These are phyloP conservation scores for Kluyveromyces lactis DNA, from an alignment of 805 yeast genomes.

Conservation along the genomic window DNA sequence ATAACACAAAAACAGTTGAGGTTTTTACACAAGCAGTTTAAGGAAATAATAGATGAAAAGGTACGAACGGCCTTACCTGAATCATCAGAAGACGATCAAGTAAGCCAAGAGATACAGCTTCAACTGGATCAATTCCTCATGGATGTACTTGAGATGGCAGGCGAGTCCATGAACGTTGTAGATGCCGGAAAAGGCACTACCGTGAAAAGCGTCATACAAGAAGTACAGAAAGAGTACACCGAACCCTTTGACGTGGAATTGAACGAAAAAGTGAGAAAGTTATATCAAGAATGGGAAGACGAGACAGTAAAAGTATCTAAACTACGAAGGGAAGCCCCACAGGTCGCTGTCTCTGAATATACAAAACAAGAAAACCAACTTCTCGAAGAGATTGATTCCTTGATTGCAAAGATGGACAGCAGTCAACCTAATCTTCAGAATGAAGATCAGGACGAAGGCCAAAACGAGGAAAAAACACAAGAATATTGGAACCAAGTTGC, in stretches of 20 bases:
- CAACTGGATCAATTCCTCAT: constrained; percentile 18
- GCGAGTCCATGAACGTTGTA: constrained; percentile 48
- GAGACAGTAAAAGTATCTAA: constrained; percentile 50
- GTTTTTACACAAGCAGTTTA: constrained; percentile 22
- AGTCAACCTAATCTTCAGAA: too few species aligned
- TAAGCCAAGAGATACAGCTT: constrained; percentile 17
- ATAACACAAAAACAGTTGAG: constrained; percentile 22
- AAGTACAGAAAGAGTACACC: constrained; percentile 28
- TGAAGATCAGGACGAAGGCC: too few species aligned
- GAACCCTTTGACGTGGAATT: constrained; percentile 67
- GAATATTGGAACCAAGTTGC: not conserved
- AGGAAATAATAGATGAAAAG: constrained; percentile 18
- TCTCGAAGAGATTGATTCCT: constrained; percentile 4
- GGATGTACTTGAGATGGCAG: constrained; percentile 42
- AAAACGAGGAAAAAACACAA: not conserved
- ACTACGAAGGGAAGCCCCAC: constrained; percentile 47
- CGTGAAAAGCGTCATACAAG: constrained; percentile 13
- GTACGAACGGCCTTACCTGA: constrained; percentile 15
- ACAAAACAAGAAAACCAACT: constrained; percentile 4
- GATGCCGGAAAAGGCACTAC: constrained; percentile 35
- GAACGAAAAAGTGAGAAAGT: constrained; percentile 48
- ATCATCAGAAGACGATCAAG: constrained; percentile 11
- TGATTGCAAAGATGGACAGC: not conserved
- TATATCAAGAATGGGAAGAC: constrained; percentile 53
- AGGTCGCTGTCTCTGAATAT: constrained; percentile 32